Evolutionary conservation across 192 early-diverging fungal species (phyloP).

Genomic region (Gonapodya prolifera): DNA sequence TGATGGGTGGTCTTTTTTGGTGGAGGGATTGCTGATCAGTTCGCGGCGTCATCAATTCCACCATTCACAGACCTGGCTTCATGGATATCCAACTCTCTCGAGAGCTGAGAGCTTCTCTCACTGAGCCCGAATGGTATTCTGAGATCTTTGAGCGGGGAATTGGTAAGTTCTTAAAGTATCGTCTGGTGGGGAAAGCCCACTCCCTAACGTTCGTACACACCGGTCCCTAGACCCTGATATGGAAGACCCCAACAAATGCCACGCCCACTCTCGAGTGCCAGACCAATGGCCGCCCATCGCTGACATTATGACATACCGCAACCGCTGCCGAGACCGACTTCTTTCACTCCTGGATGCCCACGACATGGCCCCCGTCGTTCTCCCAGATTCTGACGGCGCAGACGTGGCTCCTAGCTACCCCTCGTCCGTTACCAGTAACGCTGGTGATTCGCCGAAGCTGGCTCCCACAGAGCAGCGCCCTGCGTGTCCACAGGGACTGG

Average conservation of each 20-base stretch:
- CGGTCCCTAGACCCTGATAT: slow-evolving; percentile 62
- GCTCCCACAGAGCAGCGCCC: too few relatives aligned
- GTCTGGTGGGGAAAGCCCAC: background rate
- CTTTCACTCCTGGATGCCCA: slow-evolving; percentile 22
- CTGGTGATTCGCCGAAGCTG: too few relatives aligned
- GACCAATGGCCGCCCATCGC: slow-evolving; percentile 59
- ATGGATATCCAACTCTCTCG: slow-evolving; percentile 28
- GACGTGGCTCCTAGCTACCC: too few relatives aligned
- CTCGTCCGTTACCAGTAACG: too few relatives aligned
- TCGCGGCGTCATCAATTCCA: too few relatives aligned
- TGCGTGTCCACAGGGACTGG: slow-evolving; percentile 23
- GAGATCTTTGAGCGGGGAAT: slow-evolving; percentile 91
- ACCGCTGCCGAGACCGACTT: slow-evolving; percentile 45
- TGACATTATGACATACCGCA: slow-evolving; percentile 52
- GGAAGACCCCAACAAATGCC: slow-evolving; percentile 55
- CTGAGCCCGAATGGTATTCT: slow-evolving; percentile 47
- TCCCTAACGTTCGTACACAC: too few relatives aligned
- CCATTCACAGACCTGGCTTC: slow-evolving; percentile 21
- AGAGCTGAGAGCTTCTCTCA: slow-evolving; percentile 26
- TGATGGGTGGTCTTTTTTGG: too few relatives aligned
- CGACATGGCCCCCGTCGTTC: background rate
- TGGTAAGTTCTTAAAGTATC: background rate
- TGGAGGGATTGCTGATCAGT: too few relatives aligned
- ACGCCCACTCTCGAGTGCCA: slow-evolving; percentile 47
- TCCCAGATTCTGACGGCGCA: background rate